A percentile compares a stretch with the other conserved stretches of the same genome.
Conservation (phyloP, 1,284 basidiomycete genomes). For the Meira nashicola region DNA sequence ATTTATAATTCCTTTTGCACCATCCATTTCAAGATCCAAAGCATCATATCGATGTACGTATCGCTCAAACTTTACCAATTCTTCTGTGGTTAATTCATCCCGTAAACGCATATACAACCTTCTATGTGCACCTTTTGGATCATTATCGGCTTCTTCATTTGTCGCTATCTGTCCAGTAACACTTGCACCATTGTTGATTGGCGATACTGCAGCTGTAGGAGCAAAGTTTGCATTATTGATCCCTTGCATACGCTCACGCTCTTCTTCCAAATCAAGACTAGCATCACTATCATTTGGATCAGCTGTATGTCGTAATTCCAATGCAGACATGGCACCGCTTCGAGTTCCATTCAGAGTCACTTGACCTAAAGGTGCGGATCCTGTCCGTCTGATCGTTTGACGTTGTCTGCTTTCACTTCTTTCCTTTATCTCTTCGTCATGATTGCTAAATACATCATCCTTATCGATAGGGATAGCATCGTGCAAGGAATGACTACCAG, state of each 20-base stretch:
- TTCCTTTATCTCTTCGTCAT: background rate
- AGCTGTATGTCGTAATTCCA: background rate
- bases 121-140: constrained; percentile 18
- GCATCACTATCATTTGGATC: background rate
- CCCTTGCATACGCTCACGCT: background rate
- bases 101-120: constrained; percentile 38
- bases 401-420: background rate
- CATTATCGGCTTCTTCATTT: background rate
- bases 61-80: constrained; percentile 37
- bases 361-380: background rate
- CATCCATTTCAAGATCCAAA: constrained; percentile 41
- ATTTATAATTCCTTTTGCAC: constrained; percentile 39
- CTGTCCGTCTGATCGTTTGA: background rate
- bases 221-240: background rate
- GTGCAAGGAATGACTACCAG: constrained; percentile 36
- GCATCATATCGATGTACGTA: constrained; percentile 45
- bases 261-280: background rate
- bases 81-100: constrained; percentile 27
- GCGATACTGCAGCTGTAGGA: background rate
- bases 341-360: background rate
- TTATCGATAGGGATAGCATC: constrained; percentile 39
- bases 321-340: background rate
- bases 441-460: constrained; percentile 41
- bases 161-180: background rate
- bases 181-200: background rate